Evolutionary conservation across 352 stramenopile species (phyloP).

Genomic region (Blastocystis sp.): DNA sequence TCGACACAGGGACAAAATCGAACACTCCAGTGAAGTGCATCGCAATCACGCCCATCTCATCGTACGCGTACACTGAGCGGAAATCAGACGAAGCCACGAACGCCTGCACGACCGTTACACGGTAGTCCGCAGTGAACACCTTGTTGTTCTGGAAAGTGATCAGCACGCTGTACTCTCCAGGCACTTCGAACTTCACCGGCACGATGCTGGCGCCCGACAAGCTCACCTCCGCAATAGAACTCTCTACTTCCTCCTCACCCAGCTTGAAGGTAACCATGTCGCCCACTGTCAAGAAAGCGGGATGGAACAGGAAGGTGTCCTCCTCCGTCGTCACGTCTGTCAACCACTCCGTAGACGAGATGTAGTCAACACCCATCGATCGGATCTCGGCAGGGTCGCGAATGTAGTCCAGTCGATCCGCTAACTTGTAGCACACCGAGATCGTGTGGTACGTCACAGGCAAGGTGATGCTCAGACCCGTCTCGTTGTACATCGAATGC

Average conservation of each 20-base stretch:
- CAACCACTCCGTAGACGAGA: constrained; percentile 38
- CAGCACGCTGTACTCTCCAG: background rate
- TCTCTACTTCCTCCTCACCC: background rate
- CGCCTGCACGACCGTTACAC: background rate
- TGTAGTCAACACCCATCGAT: constrained; percentile 13
- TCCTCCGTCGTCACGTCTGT: background rate
- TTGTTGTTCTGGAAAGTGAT: constrained; percentile 13
- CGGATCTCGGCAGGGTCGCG: background rate
- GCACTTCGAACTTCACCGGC: background rate
- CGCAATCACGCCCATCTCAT: background rate
- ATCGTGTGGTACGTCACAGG: background rate
- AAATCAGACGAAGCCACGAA: background rate
- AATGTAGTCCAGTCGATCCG: background rate
- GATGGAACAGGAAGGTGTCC: constrained; percentile 45
- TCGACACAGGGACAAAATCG: constrained; percentile 14
- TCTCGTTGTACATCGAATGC: background rate
- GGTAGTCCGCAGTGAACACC: background rate
- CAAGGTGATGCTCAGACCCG: constrained; percentile 14
- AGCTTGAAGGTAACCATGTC: constrained; percentile 1
- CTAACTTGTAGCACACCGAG: constrained; percentile 51
- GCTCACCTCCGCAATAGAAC: background rate
- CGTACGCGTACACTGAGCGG: background rate
- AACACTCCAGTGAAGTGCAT: background rate
- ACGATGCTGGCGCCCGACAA: background rate
- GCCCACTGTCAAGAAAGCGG: background rate